Evolutionary conservation across 2,329 filamentous ascomycete genomes (phyloP), one percentile per base, ranked within the genome.

Genomic region (Fusarium sarcochroum): DNA sequence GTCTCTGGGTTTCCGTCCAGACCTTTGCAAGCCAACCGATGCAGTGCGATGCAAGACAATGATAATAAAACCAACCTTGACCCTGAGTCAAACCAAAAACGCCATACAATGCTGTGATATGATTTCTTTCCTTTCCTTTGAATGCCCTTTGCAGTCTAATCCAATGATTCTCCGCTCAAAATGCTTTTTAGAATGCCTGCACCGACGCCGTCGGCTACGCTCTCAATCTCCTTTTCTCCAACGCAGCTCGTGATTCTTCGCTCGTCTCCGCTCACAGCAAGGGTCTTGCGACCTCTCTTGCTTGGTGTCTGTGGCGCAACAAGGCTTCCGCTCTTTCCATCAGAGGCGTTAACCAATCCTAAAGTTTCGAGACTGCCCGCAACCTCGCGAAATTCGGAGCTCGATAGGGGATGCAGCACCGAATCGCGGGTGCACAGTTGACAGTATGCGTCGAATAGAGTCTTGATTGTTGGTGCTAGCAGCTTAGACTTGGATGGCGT

Each of bases 341-440:
- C 93, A 76, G 81, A 92, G 75, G 80, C 90, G 79, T 77, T 91
- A 7, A 98, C 86, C 21, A 98, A 83, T 3, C 93, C 94, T 46
- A 97, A 82, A 0, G 94, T 96, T 82, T 99, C 96, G 52, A 99
- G 81, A 72, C 93, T 97, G 35, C 91, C 90, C 20, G 98, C 85
- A 7, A 99, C 94, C 79, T 99, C 96, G 59, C 94, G 89, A 79
- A 99, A 99, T 78, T 99, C 96, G 7, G 93, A 96, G 74, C 89
- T 91, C 3, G 93, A 96, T 4, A 99, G 87, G 1, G 95, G 93
- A 71, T 97, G 94, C 4, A 99, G 86, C 11, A 97, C 85, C n/a
- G 94, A 92, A 74, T 98, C 95, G 35, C 89, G 88, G 59, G 89
- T 95, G 80, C 96, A 99, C 17, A 98, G 85, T 34, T 87, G 83